Evolutionary conservation across 768 basidiomycete species (phyloP), one percentile per base, ranked within the genome.

Genomic region (Podaxis sp.): DNA sequence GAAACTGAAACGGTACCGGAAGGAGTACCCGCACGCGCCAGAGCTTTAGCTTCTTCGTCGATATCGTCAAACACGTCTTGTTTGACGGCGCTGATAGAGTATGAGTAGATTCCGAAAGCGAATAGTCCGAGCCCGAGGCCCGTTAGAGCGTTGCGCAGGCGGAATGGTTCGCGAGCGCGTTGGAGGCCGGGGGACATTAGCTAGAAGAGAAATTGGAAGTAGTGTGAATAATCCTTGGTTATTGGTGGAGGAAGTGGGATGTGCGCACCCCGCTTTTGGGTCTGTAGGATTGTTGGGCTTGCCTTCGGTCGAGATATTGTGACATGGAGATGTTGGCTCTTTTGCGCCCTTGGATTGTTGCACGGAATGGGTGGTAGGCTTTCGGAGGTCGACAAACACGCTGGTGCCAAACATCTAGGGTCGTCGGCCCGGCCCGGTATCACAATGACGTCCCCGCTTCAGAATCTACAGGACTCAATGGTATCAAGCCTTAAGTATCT

Each of bases 21-120:
- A 9, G 51, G 38, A 4, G 54, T 62, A 51, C 61, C 52, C 29
- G 64, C 55, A 40, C 64, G 38, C 37, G 60, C 59, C n/a, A 89
- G 79, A 46, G 82, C 82, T 64, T 76, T 77, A 29, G 87, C 92
- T 70, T 91, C 90, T 65, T 91, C 89, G 68, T 93, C 91, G 46
- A 93, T 81, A 71, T 94, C 93, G 66, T 90, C 87, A 71, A 96
- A 97, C 43, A 90, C 87, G 71, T 97, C 95, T 70, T 98, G 95
- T 70, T 90, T 94, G 59, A 98, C 95, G 29, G 94, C 95, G 33
- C 86, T 85, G 70, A 98, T 96, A 17, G 94, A 95, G 76, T 98
- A 98, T 3, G 87, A 81, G 85, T 93, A 98, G 8, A 97, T 87
- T 27, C 88, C 90, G 13, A 85, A 82, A 29, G 85, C 88, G 71